Percentiles rank a stretch among this genome's conserved stretches.
phyloP scores from a whole-genome alignment of 2,329 filamentous ascomycete species.

The Paecilomyces sp. region DNA sequence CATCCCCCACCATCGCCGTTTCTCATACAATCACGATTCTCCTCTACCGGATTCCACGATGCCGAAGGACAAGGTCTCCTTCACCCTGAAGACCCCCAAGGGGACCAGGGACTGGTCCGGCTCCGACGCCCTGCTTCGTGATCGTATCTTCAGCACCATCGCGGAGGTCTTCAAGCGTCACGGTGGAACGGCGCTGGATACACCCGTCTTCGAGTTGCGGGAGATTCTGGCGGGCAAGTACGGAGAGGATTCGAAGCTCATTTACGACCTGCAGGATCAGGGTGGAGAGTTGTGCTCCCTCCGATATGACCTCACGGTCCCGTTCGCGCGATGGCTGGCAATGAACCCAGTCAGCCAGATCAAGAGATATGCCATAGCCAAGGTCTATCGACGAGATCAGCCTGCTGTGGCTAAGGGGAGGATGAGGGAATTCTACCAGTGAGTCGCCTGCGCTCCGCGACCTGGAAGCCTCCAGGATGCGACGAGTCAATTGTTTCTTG shows the following conservation, averaged over 20 bases:
- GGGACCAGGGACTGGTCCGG: constrained; percentile 84
- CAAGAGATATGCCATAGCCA: constrained; percentile 92
- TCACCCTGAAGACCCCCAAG: constrained; percentile 81
- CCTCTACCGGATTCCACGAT: constrained; percentile 6
- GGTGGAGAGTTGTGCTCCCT: constrained; percentile 79
- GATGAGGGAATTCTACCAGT: constrained; percentile 91
- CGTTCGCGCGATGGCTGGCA: constrained; percentile 85
- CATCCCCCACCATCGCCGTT: constrained; percentile 12
- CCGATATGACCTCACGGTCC: constrained; percentile 81
- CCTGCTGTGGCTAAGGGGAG: constrained; percentile 84
- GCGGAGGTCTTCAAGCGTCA: constrained; percentile 76
- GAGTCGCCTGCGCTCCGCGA: not conserved
- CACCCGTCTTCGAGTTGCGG: constrained; percentile 75
- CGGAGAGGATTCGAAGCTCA: constrained; percentile 86
- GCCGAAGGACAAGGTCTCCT: constrained; percentile 33
- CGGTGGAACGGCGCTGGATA: constrained; percentile 73
- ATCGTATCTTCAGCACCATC: constrained; percentile 71
- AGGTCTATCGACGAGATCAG: constrained; percentile 78
- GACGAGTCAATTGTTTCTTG: not conserved
- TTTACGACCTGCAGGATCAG: constrained; percentile 83
- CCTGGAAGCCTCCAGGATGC: not conserved
- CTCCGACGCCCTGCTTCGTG: constrained; percentile 70
- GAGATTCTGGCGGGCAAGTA: constrained; percentile 86
- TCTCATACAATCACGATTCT: constrained; percentile 6
- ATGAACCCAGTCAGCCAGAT: constrained; percentile 84